phyloP scores from a whole-genome alignment of 805 yeast genomes.

The Ogataea angusta region DNA sequence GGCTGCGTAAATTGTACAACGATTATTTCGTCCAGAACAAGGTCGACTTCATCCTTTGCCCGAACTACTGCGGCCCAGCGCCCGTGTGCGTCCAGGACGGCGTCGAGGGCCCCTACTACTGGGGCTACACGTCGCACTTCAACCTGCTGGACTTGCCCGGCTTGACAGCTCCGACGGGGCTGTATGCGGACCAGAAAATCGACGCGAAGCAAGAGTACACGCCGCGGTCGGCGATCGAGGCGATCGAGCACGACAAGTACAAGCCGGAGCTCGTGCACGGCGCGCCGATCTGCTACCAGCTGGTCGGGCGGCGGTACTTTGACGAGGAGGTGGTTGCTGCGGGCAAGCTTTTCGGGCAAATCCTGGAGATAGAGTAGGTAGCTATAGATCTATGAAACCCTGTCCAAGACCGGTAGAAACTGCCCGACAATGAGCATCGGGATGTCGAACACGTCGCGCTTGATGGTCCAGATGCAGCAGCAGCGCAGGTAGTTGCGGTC shows the following conservation, averaged over 20 bases:
- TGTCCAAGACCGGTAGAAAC: slow-evolving; percentile 59
- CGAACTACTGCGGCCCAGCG: slow-evolving; percentile 69
- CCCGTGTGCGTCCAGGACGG: slow-evolving; percentile 53
- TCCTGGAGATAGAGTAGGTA: slow-evolving; percentile 16
- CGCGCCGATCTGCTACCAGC: slow-evolving; percentile 56
- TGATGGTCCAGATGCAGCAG: slow-evolving; percentile 82
- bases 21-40: slow-evolving; percentile 50
- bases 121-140: slow-evolving; percentile 79
- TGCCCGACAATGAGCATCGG: slow-evolving; percentile 85
- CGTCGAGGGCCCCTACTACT: slow-evolving; percentile 51
- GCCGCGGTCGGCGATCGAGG: slow-evolving; percentile 46
- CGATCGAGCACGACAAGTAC: slow-evolving; percentile 46
- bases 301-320: slow-evolving; percentile 50
- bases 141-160: slow-evolving; percentile 71
- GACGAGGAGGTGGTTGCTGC: slow-evolving; percentile 53
- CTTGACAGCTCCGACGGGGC: slow-evolving; percentile 59
- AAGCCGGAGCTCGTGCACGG: slow-evolving; percentile 45
- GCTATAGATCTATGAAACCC: background rate
- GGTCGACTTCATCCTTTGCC: slow-evolving; percentile 65
- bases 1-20: slow-evolving; percentile 53
- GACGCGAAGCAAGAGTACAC: slow-evolving; percentile 47
- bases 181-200: slow-evolving; percentile 47
- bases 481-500: slow-evolving; percentile 48
- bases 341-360: slow-evolving; percentile 31
- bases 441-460: slow-evolving; percentile 76